These are phyloP conservation scores for Xylariaceae sp. DNA, from an alignment of 2,329 filamentous ascomycete species.

Conservation along the genomic window DNA sequence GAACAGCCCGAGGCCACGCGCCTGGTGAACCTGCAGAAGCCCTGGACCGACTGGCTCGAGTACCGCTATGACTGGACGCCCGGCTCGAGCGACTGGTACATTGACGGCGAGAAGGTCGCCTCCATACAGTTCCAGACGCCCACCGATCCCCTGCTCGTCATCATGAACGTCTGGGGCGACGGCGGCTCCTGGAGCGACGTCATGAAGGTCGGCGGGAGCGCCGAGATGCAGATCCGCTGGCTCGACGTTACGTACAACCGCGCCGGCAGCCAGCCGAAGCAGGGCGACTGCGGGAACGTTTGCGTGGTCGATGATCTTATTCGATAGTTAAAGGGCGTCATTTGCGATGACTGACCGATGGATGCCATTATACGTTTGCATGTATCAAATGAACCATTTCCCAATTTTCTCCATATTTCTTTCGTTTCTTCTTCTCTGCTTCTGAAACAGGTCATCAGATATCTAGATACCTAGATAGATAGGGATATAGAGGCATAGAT, in stretches of 20 bases:
- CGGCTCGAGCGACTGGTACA: slow-evolving; percentile 49
- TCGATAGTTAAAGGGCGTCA: neutral
- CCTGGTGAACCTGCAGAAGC: slow-evolving; percentile 38
- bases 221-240: slow-evolving; percentile 57
- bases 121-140: slow-evolving; percentile 52
- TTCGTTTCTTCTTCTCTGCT: neutral
- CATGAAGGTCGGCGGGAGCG: slow-evolving; percentile 46
- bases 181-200: slow-evolving; percentile 55
- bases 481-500: too few species aligned
- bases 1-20: slow-evolving; percentile 40
- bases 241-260: slow-evolving; percentile 54
- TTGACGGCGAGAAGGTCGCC: slow-evolving; percentile 45
- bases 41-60: slow-evolving; percentile 42
- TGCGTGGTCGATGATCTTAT: slow-evolving; percentile 32
- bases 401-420: too few species aligned
- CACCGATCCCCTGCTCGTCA: slow-evolving; percentile 42
- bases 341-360: too few species aligned
- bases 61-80: slow-evolving; percentile 58
- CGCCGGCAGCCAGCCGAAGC: neutral
- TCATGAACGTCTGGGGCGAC: slow-evolving; percentile 58
- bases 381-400: too few species aligned
- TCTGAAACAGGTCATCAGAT: neutral
- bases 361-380: too few species aligned
- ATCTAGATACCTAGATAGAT: too few species aligned
- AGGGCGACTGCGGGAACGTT: slow-evolving; percentile 23